Percentiles rank a stretch among this genome's conserved stretches.
These are phyloP conservation scores for Dryas drummondii DNA, from an alignment of 306 rosid species.

Conservation along the genomic window DNA sequence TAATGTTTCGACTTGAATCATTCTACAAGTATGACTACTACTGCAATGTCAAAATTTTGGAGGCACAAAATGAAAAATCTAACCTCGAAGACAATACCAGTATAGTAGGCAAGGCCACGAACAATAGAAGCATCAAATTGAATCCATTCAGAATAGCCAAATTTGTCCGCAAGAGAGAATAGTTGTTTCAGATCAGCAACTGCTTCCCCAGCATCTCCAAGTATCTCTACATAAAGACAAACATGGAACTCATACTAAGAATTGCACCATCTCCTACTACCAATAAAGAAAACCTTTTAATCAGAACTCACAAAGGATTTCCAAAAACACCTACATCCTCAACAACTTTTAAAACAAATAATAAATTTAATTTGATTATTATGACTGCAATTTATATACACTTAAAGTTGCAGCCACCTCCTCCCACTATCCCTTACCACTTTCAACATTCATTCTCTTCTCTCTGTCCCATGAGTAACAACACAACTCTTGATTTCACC, in stretches of 20 bases:
- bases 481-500: background rate
- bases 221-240: conserved; percentile 56
- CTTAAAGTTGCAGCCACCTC: background rate
- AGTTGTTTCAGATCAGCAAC: conserved; percentile 79
- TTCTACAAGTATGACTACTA: conserved; percentile 16
- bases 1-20: background rate
- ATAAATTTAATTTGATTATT: background rate
- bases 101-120: conserved; percentile 97
- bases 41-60: background rate
- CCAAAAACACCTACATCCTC: background rate
- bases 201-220: conserved; percentile 77
- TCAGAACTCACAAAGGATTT: background rate
- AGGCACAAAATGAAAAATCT: conserved; percentile 28
- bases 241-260: conserved; percentile 11
- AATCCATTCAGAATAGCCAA: conserved; percentile 92
- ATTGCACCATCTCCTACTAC: background rate
- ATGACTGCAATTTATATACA: background rate
- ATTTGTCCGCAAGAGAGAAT: conserved; percentile 84
- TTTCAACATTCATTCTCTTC: background rate
- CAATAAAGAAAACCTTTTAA: background rate
- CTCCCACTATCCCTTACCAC: background rate
- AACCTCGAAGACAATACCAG: conserved; percentile 95
- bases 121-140: conserved; percentile 94
- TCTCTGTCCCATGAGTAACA: too few relatives aligned
- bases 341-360: background rate